Evolutionary conservation across 305 asterid genomes (phyloP), one percentile per base, ranked within the genome.

Genomic region (Solanum hybrid): DNA sequence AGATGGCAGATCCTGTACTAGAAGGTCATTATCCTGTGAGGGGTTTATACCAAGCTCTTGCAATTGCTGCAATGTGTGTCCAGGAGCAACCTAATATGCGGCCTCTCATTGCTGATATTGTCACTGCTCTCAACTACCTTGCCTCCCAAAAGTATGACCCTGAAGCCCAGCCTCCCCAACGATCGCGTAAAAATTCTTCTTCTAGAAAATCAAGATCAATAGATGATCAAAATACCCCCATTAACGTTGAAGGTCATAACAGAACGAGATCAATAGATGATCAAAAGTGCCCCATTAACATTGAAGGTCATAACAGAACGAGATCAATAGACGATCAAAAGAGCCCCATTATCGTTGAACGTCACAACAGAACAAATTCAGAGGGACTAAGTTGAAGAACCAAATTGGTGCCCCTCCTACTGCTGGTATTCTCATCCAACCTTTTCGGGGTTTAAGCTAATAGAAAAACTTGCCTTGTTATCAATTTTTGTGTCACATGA

Each of bases 11-110:
- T 77, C 95, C 95, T 1, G 89, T 88, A 36, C 85, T 95, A 74
- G 92, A 93, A 79, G 97, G 96, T 40, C 92, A 88, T 16, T 95
- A 92, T 84, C 97, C 97, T 0, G 89, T 91, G 29, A 89, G 95
- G 86, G 97, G 97, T 9, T 86, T 95, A 77, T 94, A 95, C 92
- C 97, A 94, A 89, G 95, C 92, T 13, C 92, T 95, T 4, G 97
- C 97, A 10, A 93, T 95, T n/a, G 93, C 96, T 31, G 97, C 96
- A 86, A 95, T 95, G 95, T 94, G 95, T 74, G 92, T 92, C 88
- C 96, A 95, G 78, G 97, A 95, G 89, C 93, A 94, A 77, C 95
- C 97, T 3, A 92, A 51, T 86, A 76, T 94, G 92, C 88, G 96
- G 36, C 96, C 97, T 12, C 91, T 76, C 76, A 90, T 94, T 14